These are phyloP conservation scores for Fusarium secorum DNA, from an alignment of 2,329 filamentous ascomycete genomes.

Conservation along the genomic window DNA sequence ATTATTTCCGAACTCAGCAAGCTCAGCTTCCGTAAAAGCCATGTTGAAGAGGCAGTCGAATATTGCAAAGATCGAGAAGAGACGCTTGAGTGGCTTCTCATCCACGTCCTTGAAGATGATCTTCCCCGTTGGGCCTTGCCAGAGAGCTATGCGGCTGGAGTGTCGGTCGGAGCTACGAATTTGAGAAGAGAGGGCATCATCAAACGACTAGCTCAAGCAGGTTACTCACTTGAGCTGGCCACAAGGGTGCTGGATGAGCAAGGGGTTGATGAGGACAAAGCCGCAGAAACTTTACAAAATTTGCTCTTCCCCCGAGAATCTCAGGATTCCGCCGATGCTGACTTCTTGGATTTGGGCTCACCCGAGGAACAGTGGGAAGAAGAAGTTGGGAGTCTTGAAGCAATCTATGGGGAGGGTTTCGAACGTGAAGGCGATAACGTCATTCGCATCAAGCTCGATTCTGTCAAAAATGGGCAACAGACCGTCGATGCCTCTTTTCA, in stretches of 20 bases:
- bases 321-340: conserved; percentile 39
- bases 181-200: conserved; percentile 82
- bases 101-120: conserved; percentile 97
- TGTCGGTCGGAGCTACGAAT: conserved; percentile 84
- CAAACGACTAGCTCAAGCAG: conserved; percentile 80
- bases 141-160: conserved; percentile 88
- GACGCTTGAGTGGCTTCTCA: conserved; percentile 92
- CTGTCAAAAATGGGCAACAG: conserved; percentile 59
- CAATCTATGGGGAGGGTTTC: conserved; percentile 83
- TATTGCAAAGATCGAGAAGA: conserved; percentile 93
- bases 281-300: conserved; percentile 81
- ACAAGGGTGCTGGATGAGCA: conserved; percentile 76
- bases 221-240: conserved; percentile 87
- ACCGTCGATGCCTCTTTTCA: conserved; percentile 65
- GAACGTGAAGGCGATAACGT: conserved; percentile 65
- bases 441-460: conserved; percentile 74
- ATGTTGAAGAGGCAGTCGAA: conserved; percentile 85
- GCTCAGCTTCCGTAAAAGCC: conserved; percentile 88
- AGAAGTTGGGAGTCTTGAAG: conserved; percentile 82
- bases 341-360: conserved; percentile 58
- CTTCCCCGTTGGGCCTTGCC: conserved; percentile 92
- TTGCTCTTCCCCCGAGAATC: conserved; percentile 43
- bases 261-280: conserved; percentile 74
- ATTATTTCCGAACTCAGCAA: conserved; percentile 77
- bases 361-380: conserved; percentile 80